Base-by-base conservation (phyloP, 306 rosid genomes). In the Ormosia emarginata region DNA sequence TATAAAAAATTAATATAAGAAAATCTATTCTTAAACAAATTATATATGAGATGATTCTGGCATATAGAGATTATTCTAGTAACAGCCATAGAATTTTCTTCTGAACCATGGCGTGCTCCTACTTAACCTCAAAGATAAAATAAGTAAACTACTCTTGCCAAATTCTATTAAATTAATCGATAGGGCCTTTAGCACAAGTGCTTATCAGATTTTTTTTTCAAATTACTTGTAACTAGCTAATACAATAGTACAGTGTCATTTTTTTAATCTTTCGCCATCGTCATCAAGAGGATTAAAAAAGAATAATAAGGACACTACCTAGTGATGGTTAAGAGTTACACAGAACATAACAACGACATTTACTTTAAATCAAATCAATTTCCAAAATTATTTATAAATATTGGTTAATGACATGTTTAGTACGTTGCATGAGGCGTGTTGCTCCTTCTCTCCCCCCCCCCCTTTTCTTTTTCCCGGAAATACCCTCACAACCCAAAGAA, bases 141-240 rank as follows among this genome's bases (percentile, higher is more conserved):
- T 75, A 58, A 58, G 68, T 57, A 59, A 66, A 82, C 57, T n/a
- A 61, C 47, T 69, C 75, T 47, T 59, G 49, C 82, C 67, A 7
- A 82, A 75, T 58, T 34, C 62, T 24, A 75, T 56, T 67, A 34
- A 67, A 52, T 5, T 81, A 72, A 72, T 24, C 32, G 55, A 67
- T 33, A 1, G 3, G 77, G 47, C 79, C 37, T 57, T 64, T 15
- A 53, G 49, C 37, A 72, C 46, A 10, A 71, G 64, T 71, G 63
- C 15, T 64, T 49, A 8, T 14, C 56, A 59, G 15, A 6, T 10
- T 2, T 11, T 40, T 55, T 59, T 39, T 3, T 5, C 6, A 56
- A 55, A 56, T 39, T 7, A 6, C 53, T 30, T 43, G 8, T 41
- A 67, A 17, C 61, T 46, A 70, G 33, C 34, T 5, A 74, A 39